These are phyloP conservation scores for Anisogramma anomala DNA, from an alignment of 2,329 filamentous ascomycete genomes.

Conservation along the genomic window DNA sequence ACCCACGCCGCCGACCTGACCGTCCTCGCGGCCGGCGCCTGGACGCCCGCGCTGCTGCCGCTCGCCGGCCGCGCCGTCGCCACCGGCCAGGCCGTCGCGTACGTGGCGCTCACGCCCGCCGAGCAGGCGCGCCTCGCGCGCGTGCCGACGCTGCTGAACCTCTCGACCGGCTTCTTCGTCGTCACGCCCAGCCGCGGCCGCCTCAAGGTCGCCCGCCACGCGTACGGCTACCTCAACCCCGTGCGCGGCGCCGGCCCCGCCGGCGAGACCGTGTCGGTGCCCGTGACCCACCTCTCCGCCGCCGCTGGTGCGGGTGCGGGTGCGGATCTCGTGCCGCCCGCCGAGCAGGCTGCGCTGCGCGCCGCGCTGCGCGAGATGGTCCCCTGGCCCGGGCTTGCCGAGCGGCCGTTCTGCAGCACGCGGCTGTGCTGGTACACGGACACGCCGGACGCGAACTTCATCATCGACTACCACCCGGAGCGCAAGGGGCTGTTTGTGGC, in stretches of 20 bases:
- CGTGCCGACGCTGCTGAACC: conserved; percentile 63
- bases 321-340: conserved; percentile 45
- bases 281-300: conserved; percentile 38
- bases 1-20: conserved; percentile 48
- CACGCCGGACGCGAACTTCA: conserved; percentile 59
- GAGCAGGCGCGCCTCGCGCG: conserved; percentile 55
- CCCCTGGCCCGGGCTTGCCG: conserved; percentile 41
- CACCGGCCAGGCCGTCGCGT: conserved; percentile 72
- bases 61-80: conserved; percentile 64
- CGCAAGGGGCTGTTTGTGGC: conserved; percentile 48
- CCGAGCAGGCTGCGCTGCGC: conserved; percentile 52
- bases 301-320: conserved; percentile 26
- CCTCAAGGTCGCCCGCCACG: conserved; percentile 61
- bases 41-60: conserved; percentile 70
- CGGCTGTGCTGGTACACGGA: conserved; percentile 69
- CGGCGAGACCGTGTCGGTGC: conserved; percentile 23
- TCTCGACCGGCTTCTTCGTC: conserved; percentile 61
- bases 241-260: conserved; percentile 16
- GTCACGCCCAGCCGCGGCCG: conserved; percentile 52
- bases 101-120: conserved; percentile 58
- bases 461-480: conserved; percentile 57
- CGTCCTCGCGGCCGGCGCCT: conserved; percentile 76
- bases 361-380: conserved; percentile 49
- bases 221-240: conserved; percentile 56
- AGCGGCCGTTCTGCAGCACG: conserved; percentile 49